These are phyloP conservation scores for Crithidia acanthocephali DNA, from an alignment of 208 protist species.

Conservation along the genomic window DNA sequence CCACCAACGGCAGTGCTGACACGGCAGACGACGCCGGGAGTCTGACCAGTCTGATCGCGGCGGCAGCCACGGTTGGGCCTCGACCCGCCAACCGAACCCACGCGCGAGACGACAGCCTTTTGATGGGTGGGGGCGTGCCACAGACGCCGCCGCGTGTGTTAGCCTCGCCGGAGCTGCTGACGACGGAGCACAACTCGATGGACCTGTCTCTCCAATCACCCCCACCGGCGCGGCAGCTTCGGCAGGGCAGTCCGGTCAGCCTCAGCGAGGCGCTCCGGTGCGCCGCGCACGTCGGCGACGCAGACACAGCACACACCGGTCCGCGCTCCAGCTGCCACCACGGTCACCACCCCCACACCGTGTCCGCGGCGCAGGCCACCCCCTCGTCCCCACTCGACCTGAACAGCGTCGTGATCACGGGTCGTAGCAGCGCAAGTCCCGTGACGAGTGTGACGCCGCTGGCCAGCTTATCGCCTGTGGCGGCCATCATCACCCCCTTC, in stretches of 20 bases:
- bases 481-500: neutral
- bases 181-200: neutral
- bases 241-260: neutral
- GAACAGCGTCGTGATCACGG: neutral
- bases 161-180: neutral
- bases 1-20: neutral
- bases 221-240: neutral
- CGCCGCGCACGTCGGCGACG: too few relatives aligned
- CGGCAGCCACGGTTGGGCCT: neutral
- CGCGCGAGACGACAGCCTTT: neutral
- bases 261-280: too few relatives aligned
- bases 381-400: neutral
- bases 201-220: neutral
- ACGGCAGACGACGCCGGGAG: neutral
- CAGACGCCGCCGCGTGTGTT: neutral
- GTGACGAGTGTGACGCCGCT: neutral
- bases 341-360: too few relatives aligned
- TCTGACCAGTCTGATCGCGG: neutral
- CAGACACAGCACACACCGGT: too few relatives aligned
- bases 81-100: neutral
- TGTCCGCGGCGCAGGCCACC: too few relatives aligned
- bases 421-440: constrained; percentile 6
- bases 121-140: neutral
- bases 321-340: too few relatives aligned
- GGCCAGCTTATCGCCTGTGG: neutral